These are phyloP conservation scores for Podila minutissima DNA, from an alignment of 192 early-diverging fungal genomes.

Conservation along the genomic window DNA sequence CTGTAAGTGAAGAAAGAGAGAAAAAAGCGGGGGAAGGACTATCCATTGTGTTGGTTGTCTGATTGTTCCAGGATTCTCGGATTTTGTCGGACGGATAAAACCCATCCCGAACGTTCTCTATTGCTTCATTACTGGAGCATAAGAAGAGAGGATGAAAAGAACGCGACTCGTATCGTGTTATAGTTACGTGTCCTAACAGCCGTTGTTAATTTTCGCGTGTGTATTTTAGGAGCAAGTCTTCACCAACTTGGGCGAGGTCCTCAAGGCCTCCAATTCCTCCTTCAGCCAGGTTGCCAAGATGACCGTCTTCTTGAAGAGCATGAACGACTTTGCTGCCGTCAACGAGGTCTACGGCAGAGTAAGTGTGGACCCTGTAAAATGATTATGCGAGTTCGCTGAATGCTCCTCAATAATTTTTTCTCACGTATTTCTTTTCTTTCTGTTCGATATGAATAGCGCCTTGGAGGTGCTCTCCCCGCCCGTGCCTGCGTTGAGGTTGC, in stretches of 20 bases:
- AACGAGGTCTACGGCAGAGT: constrained; percentile 90
- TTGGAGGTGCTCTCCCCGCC: constrained; percentile 73
- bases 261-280: constrained; percentile 81
- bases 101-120: no score
- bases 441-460: constrained; percentile 50
- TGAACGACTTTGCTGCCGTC: constrained; percentile 91
- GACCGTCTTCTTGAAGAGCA: constrained; percentile 93
- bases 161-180: no score
- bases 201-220: no score
- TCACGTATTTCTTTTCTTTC: background rate
- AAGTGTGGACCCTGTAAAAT: constrained; percentile 1
- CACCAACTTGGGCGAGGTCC: constrained; percentile 86
- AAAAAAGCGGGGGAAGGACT: no score
- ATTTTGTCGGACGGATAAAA: no score
- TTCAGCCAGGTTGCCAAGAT: constrained; percentile 94
- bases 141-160: no score
- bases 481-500: constrained; percentile 90
- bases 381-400: no score
- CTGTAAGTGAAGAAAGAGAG: constrained; percentile 38
- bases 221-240: constrained; percentile 65
- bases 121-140: no score
- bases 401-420: background rate
- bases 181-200: no score
- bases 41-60: background rate
- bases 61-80: background rate